Base-by-base conservation (phyloP, 768 basidiomycete species). In the Neoboletus brunneissimus region DNA sequence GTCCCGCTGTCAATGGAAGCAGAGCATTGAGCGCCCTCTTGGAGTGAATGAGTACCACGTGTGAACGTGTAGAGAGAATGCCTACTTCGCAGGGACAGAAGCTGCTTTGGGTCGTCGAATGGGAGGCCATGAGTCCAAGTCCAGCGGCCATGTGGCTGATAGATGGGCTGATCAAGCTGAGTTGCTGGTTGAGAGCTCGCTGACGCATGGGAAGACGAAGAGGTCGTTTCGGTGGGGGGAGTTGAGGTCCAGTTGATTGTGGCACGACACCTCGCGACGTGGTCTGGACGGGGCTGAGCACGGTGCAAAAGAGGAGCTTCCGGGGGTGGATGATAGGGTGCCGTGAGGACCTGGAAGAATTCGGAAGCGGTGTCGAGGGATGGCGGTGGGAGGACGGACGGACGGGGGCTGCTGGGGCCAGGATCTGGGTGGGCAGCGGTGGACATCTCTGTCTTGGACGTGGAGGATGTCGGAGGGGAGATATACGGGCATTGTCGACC, bases 11-110 rank as follows among this genome's bases (percentile, higher is more conserved):
- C 73, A n/a, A 76, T 64, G 20, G 69, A 75, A 15, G 73, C 73
- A 29, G 68, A 65, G 41, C 75, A 76, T 58, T 76, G 73, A 23
- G 68, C 63, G 12, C 73, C 75, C 37, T 65, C 75, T 76, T 56
- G 20, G 50, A 18, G 54, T 16, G 31, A n/a, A 55, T 64, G 38
- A 62, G 49, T 11, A 46, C 37, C 56, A 51, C 22, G 23, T 42
- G 25, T 2, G 40, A 16, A 23, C 22, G 47, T 23, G 8, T 3
- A 18, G 35, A 56, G 47, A 20, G 43, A 27, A 18, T 15, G 50
- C 70, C 44, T 47, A 72, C 70, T 64, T 37, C 56, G 58, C 20
- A 73, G 52, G 31, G 66, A 56, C 27, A 70, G 48, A 23, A 73
- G 58, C n/a, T 62, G 61, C 41, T 53, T 63, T 35, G 72, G 61